Percentiles rank a stretch among this genome's conserved stretches.
Evolutionary conservation across 2,329 filamentous ascomycete species (phyloP).

Genomic region (Gaeumannomyces tritici): DNA sequence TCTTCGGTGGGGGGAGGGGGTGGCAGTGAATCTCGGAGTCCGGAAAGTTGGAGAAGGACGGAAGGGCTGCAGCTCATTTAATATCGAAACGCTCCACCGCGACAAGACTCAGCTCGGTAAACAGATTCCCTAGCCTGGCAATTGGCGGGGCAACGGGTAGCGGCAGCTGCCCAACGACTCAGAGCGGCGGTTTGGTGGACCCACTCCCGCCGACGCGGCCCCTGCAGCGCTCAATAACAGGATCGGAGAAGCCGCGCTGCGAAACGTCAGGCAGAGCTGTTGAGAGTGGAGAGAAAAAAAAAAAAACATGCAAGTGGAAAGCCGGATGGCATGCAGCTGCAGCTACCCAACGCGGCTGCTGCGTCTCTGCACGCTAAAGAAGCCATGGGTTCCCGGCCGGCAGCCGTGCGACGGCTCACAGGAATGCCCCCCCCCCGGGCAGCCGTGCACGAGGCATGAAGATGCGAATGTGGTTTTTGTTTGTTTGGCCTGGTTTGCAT

Average conservation of each 20-base stretch:
- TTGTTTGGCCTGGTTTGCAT: background rate
- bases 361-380: background rate
- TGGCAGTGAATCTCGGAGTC: background rate
- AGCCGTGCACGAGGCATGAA: background rate
- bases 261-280: background rate
- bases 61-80: background rate
- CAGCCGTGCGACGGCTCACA: background rate
- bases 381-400: too few species aligned
- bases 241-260: too few species aligned
- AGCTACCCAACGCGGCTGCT: background rate
- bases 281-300: background rate
- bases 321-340: background rate
- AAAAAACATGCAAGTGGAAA: background rate
- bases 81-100: background rate
- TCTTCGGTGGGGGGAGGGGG: background rate
- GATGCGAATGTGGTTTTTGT: background rate
- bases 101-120: constrained; percentile 6
- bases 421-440: background rate
- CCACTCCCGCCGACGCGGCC: background rate
- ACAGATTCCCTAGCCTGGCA: constrained; percentile 14
- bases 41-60: background rate
- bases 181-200: background rate
- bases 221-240: background rate
- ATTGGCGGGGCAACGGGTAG: constrained; percentile 14
- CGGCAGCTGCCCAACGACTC: background rate